Percentiles rank a stretch among this genome's conserved stretches.
phyloP scores from a whole-genome alignment of 163 green algal species.

The Volvox carteri region DNA sequence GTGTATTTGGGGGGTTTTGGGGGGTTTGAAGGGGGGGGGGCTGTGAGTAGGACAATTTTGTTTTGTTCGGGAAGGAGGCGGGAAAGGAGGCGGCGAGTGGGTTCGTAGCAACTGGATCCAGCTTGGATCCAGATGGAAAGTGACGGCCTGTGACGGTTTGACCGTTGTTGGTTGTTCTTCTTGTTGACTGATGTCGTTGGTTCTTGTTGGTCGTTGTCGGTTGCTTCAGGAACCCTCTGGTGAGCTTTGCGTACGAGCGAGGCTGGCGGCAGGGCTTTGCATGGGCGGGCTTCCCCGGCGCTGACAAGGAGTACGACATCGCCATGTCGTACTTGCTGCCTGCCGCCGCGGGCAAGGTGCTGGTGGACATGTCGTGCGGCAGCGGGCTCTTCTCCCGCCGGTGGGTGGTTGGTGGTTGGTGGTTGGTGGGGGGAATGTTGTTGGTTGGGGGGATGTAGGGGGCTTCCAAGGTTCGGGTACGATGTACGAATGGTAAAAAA shows the following conservation, averaged over 20 bases:
- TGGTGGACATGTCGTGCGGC: constrained; percentile 95
- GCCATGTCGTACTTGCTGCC: constrained; percentile 85
- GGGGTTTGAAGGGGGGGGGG: no score
- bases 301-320: constrained; percentile 88
- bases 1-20: background rate
- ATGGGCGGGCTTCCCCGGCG: constrained; percentile 89
- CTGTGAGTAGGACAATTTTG: no score
- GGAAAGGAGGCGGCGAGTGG: no score
- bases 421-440: background rate
- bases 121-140: no score
- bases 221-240: constrained; percentile 68
- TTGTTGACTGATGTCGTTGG: background rate
- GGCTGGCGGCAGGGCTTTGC: constrained; percentile 95
- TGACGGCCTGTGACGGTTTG: no score
- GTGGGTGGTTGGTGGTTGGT: constrained; percentile 42
- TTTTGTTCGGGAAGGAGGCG: background rate
- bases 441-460: background rate
- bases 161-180: no score
- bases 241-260: constrained; percentile 95
- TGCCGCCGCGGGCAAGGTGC: constrained; percentile 52
- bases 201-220: background rate
- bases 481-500: no score
- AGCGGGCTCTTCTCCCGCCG: constrained; percentile 92
- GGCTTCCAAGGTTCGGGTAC: no score
- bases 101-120: no score